phyloP scores from a whole-genome alignment of 805 yeast genomes.

The Yarrowia sp. region DNA sequence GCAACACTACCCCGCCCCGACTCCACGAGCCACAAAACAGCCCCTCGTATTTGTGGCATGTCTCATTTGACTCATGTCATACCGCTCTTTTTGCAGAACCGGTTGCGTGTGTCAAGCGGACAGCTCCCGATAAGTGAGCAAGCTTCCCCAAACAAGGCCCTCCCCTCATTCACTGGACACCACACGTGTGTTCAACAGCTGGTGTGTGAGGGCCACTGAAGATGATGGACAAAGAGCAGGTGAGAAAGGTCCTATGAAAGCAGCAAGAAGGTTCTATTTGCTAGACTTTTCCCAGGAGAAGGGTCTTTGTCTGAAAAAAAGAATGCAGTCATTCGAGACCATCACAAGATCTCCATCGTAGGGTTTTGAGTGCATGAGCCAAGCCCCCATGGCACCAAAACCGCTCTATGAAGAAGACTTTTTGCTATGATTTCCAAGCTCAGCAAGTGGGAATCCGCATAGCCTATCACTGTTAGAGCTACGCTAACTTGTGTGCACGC shows the following conservation, averaged over 20 bases:
- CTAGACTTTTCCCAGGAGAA: conserved; percentile 11
- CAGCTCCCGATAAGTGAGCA: conserved; percentile 12
- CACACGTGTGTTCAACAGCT: conserved; percentile 5
- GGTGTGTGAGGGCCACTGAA: background rate
- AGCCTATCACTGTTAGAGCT: conserved; percentile 21
- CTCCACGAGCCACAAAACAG: background rate
- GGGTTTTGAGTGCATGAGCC: conserved; percentile 18
- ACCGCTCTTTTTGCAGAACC: background rate
- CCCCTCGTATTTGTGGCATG: conserved; percentile 19
- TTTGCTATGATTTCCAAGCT: conserved; percentile 15
- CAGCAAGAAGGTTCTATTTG: conserved; percentile 2
- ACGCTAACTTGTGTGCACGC: conserved; percentile 29
- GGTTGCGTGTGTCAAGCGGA: conserved; percentile 12
- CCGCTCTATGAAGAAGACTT: background rate
- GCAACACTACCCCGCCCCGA: conserved; percentile 12
- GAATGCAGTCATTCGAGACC: background rate
- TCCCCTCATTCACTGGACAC: no score
- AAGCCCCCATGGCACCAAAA: conserved; percentile 14
- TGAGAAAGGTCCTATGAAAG: background rate
- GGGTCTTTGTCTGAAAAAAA: background rate
- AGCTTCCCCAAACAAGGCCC: conserved; percentile 23
- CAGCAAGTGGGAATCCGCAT: conserved; percentile 20
- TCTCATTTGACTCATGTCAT: conserved; percentile 9
- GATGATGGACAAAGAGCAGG: background rate
- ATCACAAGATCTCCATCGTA: conserved; percentile 22